Evolutionary conservation across 495 filamentous ascomycete genomes (phyloP).

Genomic region (Aspergillus nanangensis): DNA sequence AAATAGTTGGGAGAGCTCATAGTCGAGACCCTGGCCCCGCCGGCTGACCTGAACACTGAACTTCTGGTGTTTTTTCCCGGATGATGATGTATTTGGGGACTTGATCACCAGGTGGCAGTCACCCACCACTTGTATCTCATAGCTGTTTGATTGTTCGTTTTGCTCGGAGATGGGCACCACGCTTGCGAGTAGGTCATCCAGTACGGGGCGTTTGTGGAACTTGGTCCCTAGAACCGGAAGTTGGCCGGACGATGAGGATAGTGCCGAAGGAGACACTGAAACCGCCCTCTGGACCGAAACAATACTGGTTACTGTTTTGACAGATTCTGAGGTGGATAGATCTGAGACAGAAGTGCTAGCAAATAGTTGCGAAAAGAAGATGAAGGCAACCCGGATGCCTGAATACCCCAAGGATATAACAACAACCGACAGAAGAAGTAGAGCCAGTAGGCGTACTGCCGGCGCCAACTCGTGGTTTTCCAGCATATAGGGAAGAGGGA

Average conservation of each 20-base stretch:
- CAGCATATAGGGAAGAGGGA: conserved; percentile 22
- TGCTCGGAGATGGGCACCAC: conserved; percentile 11
- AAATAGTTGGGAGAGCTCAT: conserved; percentile 49
- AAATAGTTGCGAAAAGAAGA: conserved; percentile 23
- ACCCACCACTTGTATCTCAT: conserved; percentile 59
- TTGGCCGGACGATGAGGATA: conserved; percentile 15
- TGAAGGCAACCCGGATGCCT: conserved; percentile 17
- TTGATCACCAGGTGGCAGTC: conserved; percentile 58
- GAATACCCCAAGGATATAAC: conserved; percentile 32
- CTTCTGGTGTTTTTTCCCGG: conserved; percentile 43
- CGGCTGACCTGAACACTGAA: conserved; percentile 51
- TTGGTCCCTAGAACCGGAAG: conserved; percentile 11
- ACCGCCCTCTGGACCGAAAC: conserved; percentile 12
- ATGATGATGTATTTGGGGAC: conserved; percentile 45
- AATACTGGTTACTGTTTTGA: conserved; percentile 13
- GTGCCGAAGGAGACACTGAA: conserved; percentile 25
- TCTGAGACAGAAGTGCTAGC: conserved; percentile 22
- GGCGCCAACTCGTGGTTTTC: conserved; percentile 34
- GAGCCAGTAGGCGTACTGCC: conserved; percentile 33
- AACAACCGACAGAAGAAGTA: conserved; percentile 37
- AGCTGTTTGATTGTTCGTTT: conserved; percentile 28
- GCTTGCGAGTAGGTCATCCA: conserved; percentile 17
- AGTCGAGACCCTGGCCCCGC: conserved; percentile 34
- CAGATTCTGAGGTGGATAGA: conserved; percentile 10
- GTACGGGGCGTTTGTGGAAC: conserved; percentile 7